Evolutionary conservation across 768 basidiomycete genomes (phyloP), one percentile per base, ranked within the genome.

Genomic region (Naganishia randhawae): DNA sequence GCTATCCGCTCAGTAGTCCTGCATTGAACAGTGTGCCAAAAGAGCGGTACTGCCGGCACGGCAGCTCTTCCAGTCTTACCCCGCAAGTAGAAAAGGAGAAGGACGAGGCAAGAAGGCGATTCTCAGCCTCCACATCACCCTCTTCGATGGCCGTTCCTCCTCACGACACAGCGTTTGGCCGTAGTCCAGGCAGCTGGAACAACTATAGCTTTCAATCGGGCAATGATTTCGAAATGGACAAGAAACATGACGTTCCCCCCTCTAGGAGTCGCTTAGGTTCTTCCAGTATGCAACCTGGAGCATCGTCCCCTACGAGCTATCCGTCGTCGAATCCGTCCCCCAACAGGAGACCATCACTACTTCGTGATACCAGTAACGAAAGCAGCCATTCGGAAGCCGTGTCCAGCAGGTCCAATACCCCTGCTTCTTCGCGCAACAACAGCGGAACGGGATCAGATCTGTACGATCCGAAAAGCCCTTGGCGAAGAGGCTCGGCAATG

Each of bases 1-100:
- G 54, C 33, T 55, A 55, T n/a, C 54, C 54, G n/a, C 35, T 55
- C 32, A 55, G 54, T n/a, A 55, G 54, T 35, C 54, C 54, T 6
- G 54, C 54, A 2, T 35, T 55, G 16, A 55, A 22, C n/a, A 55
- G 54, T 13, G 33, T 32, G 3, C 33, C 54, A 2, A 55, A 55
- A 33, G 54, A 55, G 13, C 29, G 54, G 33, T 55, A 17, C 13
- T 55, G 54, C 22, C 54, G 54, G 13, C 17, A 31, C 10, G 19
- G 31, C 6, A 55, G 54, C 33, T 33, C 32, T 35, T 55, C 54
- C 17, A 55, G 54, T 35, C 14, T 55, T n/a, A 32, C 54, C n/a
- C 31, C 54, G 27, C 50, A n/a, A n/a, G 19, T n/a, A 7, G n/a
- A 16, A 3, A 19, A 29, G 9, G 54, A 35, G n/a, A 55, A 22